Evolutionary conservation across 1,284 basidiomycete genomes (phyloP), one percentile per base, ranked within the genome.

Genomic region (Xerocomus nothofagi): DNA sequence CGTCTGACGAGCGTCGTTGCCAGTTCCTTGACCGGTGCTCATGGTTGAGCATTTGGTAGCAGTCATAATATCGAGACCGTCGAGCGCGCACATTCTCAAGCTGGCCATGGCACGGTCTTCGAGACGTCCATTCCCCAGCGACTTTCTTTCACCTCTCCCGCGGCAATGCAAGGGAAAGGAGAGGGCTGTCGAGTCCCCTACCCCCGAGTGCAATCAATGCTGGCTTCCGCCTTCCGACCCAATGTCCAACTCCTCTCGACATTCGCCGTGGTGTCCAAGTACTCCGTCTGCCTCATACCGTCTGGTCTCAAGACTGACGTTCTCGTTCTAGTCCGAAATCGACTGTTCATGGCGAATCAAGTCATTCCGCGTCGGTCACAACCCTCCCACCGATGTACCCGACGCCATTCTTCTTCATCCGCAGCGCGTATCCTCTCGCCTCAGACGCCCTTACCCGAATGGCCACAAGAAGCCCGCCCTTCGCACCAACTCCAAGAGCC

Each of bases 91-190:
- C 44, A 30, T 59, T 40, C 44, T 68, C 45, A 63, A 54, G 50
- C 39, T 53, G 17, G 53, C 53, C 33, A 69, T 71, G 52, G 53
- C 59, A 39, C 56, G 59, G 4, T 51, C 70, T 30, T 52, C 66
- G 39, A 62, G 61, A 43, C 60, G 63, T 21, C 54, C 64, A 12
- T 55, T 73, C 40, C 68, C 70, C 8, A 53, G 70, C 15, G 75
- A 80, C 57, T 82, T 81, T 66, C 82, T 82, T 57, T 76, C 74
- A 3, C 81, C 83, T 7, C 69, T 68, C 42, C 74, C 80, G 10
- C 71, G 77, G 49, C 70, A 69, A 50, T 65, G 61, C 44, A 79
- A 74, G 55, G 78, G 80, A 39, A 84, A 86, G 67, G 75, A 73
- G 57, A 75, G 70, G 57, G 74, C 71, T 17, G 54, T 58, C 37